phyloP scores from a whole-genome alignment of 2,329 filamentous ascomycete species.

The Pseudophaeomoniella oleicola region DNA sequence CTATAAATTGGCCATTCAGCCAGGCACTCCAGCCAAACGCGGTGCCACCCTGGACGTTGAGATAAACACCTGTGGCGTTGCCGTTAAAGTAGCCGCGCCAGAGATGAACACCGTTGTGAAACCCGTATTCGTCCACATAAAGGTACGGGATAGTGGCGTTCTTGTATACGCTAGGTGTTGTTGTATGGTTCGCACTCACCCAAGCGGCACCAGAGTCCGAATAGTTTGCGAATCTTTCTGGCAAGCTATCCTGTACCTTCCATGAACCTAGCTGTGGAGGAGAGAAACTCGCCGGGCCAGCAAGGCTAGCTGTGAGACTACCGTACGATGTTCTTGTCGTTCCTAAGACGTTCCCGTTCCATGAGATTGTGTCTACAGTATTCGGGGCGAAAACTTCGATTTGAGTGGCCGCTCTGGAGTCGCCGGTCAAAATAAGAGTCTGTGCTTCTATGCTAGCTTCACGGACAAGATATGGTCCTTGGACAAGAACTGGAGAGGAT shows the following conservation, averaged over 20 bases:
- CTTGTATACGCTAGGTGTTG: slow-evolving; percentile 23
- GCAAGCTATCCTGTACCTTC: slow-evolving; percentile 29
- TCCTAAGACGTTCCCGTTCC: slow-evolving; percentile 32
- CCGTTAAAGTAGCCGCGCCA: slow-evolving; percentile 30
- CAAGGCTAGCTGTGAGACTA: slow-evolving; percentile 21
- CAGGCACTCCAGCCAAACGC: slow-evolving; percentile 44
- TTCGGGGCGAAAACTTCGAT: slow-evolving; percentile 35
- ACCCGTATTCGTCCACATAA: slow-evolving; percentile 32
- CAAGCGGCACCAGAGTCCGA: slow-evolving; percentile 25
- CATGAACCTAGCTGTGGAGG: slow-evolving; percentile 21
- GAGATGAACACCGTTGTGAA: slow-evolving; percentile 29
- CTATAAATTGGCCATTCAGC: slow-evolving; percentile 42
- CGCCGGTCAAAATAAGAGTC: slow-evolving; percentile 29
- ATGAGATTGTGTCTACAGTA: slow-evolving; percentile 29
- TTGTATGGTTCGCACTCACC: slow-evolving; percentile 25
- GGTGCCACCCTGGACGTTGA: slow-evolving; percentile 38
- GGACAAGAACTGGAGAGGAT: slow-evolving; percentile 28
- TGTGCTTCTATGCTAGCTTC: slow-evolving; percentile 23
- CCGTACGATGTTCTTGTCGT: slow-evolving; percentile 21
- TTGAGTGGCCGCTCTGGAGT: slow-evolving; percentile 24
- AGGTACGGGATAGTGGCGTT: slow-evolving; percentile 30
- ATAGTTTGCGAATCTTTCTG: slow-evolving; percentile 24
- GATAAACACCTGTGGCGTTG: slow-evolving; percentile 21
- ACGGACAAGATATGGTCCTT: slow-evolving; percentile 39
- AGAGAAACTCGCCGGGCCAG: slow-evolving; percentile 13